phyloP scores from a whole-genome alignment of 257 asterid species.

The Forsythia viridissima region DNA sequence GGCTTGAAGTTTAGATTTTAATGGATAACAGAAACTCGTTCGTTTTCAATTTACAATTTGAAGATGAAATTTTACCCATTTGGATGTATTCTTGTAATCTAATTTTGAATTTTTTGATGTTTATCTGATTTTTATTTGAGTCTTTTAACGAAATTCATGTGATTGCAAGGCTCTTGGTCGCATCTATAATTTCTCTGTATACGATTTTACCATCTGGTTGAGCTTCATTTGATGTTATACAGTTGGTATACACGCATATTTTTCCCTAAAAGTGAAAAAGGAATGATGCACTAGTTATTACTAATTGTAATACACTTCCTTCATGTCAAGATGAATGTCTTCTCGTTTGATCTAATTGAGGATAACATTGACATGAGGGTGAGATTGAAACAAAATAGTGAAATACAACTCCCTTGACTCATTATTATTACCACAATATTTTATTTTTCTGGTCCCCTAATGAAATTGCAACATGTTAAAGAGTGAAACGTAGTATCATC shows the following conservation, averaged over 20 bases:
- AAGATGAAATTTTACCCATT: background rate
- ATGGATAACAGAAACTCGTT: background rate
- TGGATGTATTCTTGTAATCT: background rate
- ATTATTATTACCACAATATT: background rate
- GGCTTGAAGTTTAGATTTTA: background rate
- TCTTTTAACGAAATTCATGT: background rate
- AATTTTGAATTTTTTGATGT: background rate
- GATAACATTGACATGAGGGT: background rate
- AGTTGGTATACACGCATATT: background rate
- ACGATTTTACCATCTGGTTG: background rate
- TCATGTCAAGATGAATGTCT: background rate
- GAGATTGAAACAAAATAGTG: background rate
- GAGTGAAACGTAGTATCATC: no score
- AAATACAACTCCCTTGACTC: background rate
- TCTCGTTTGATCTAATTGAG: background rate
- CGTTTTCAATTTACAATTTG: no score
- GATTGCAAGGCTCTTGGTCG: background rate
- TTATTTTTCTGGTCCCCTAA: background rate
- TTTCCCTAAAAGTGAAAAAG: background rate
- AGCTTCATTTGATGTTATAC: background rate
- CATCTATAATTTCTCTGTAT: background rate
- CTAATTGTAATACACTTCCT: background rate
- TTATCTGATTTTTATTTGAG: background rate
- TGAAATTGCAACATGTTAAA: no score
- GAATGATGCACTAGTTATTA: background rate